These are phyloP conservation scores for Dimocarpus longan DNA, from an alignment of 345 rosid genomes.

Conservation along the genomic window DNA sequence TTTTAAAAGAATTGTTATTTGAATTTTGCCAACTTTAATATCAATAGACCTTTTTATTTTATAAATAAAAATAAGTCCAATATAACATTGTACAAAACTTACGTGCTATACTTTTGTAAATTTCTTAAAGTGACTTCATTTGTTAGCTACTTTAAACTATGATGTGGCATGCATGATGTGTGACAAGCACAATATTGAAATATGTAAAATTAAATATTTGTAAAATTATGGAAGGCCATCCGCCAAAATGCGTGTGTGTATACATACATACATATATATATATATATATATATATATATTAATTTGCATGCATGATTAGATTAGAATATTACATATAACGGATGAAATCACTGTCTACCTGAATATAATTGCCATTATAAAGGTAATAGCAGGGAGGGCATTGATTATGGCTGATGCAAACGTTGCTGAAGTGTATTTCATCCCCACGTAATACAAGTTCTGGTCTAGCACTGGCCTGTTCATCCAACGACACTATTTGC, in stretches of 20 bases:
- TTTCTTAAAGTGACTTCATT: neutral
- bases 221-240: no score
- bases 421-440: slow-evolving; percentile 89
- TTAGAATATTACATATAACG: no score
- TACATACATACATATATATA: no score
- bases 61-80: no score
- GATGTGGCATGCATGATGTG: neutral
- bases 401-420: slow-evolving; percentile 69
- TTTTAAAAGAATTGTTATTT: no score
- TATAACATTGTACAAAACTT: no score
- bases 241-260: no score
- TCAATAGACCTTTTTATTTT: no score
- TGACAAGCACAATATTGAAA: neutral
- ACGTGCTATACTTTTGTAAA: no score
- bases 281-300: no score
- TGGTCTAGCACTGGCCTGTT: slow-evolving; percentile 91
- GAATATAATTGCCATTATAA: slow-evolving; percentile 84
- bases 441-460: slow-evolving; percentile 76
- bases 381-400: slow-evolving; percentile 85
- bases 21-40: no score
- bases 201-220: neutral
- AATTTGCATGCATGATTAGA: no score
- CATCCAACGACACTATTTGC: slow-evolving; percentile 4
- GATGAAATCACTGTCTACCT: slow-evolving; percentile 37
- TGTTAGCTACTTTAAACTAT: neutral